A percentile compares a stretch with the other conserved stretches of the same genome.
Evolutionary conservation across 768 basidiomycete species (phyloP).

Genomic region (Hebeloma cylindrosporum): DNA sequence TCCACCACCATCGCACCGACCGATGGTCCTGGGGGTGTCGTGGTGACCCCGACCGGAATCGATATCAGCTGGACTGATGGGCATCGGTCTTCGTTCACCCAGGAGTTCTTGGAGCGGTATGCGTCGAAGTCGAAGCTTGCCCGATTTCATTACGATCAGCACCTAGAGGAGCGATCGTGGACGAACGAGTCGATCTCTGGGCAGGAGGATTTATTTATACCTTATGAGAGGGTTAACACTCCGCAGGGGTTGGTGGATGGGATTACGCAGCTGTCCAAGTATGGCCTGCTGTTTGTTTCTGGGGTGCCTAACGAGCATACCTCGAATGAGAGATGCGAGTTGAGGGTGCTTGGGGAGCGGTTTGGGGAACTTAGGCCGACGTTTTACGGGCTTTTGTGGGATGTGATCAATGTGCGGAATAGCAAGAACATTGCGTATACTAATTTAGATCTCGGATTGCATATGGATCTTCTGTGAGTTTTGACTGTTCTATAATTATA

Average conservation of each 20-base stretch:
- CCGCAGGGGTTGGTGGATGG: constrained; percentile 51
- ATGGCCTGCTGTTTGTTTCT: constrained; percentile 71
- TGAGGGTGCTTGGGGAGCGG: constrained; percentile 58
- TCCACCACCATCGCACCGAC: constrained; percentile 48
- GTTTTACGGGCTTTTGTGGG: constrained; percentile 89
- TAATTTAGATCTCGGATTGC: constrained; percentile 80
- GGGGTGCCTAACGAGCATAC: constrained; percentile 69
- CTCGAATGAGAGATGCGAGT: constrained; percentile 59
- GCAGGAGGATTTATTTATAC: constrained; percentile 47
- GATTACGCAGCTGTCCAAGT: constrained; percentile 66
- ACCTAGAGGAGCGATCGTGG: constrained; percentile 46
- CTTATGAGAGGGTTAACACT: constrained; percentile 51
- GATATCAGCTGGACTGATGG: constrained; percentile 55
- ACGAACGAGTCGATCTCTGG: constrained; percentile 35
- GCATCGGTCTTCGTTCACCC: constrained; percentile 55
- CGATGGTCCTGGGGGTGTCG: constrained; percentile 35
- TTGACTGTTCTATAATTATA: background rate
- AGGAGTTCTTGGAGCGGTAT: constrained; percentile 50
- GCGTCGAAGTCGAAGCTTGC: constrained; percentile 35
- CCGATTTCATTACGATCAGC: constrained; percentile 43
- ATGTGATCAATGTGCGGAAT: constrained; percentile 73
- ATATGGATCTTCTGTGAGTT: constrained; percentile 89
- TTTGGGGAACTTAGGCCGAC: constrained; percentile 83
- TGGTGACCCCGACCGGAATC: constrained; percentile 44
- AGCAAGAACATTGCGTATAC: constrained; percentile 96